A percentile compares a stretch with the other conserved stretches of the same genome.
phyloP scores from a whole-genome alignment of 495 filamentous ascomycete genomes.

The Neurospora sp. region DNA sequence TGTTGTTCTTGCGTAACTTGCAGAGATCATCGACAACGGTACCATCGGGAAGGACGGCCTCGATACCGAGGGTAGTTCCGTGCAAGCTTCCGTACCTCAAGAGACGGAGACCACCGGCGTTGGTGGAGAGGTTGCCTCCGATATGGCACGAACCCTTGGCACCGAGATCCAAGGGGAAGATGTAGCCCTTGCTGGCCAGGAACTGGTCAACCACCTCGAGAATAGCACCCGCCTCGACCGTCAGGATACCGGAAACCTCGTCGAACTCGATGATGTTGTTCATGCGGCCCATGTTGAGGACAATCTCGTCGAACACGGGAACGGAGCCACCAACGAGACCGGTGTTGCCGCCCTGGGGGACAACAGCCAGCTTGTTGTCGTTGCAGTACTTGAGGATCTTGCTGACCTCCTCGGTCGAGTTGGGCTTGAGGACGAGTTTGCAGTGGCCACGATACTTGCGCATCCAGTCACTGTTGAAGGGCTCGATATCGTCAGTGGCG shows the following conservation, averaged over 20 bases:
- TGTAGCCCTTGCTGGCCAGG: constrained; percentile 64
- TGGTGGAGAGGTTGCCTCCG: constrained; percentile 96
- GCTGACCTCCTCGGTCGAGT: constrained; percentile 73
- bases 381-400: constrained; percentile 89
- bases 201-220: constrained; percentile 80
- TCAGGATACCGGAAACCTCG: constrained; percentile 79
- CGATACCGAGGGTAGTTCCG: constrained; percentile 82
- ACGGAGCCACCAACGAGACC: constrained; percentile 91
- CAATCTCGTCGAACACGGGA: constrained; percentile 95
- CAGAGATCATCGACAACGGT: constrained; percentile 82
- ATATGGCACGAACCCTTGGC: constrained; percentile 97
- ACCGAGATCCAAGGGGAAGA: constrained; percentile 92
- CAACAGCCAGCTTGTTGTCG: constrained; percentile 77
- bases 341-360: constrained; percentile 96
- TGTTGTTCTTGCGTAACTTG: constrained; percentile 93
- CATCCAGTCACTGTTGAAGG: constrained; percentile 99
- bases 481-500: constrained; percentile 64
- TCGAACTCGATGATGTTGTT: constrained; percentile 88
- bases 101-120: constrained; percentile 83
- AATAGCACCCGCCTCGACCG: constrained; percentile 83
- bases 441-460: constrained; percentile 92
- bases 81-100: constrained; percentile 91
- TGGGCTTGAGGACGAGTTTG: constrained; percentile 76
- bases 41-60: constrained; percentile 87
- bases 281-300: constrained; percentile 81